A percentile compares a stretch with the other conserved stretches of the same genome.
Conservation (phyloP, 1,139 yeast genomes). For the Suhomyces terraborum region DNA sequence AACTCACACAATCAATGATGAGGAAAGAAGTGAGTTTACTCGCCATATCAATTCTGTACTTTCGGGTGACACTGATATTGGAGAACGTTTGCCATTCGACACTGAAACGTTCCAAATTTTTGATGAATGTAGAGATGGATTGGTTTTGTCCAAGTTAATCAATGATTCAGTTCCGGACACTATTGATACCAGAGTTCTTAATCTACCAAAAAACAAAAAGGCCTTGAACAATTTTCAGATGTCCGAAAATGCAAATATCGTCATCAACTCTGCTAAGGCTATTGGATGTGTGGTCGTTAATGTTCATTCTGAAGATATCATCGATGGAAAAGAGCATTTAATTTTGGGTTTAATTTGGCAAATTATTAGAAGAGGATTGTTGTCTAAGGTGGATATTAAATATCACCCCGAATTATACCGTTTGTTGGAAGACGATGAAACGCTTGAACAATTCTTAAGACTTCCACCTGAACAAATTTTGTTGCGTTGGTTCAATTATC, state of each 20-base stretch:
- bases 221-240: conserved; percentile 91
- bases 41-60: conserved; percentile 92
- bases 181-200: conserved; percentile 95
- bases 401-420: conserved; percentile 96
- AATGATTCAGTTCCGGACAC: conserved; percentile 98
- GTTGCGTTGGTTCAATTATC: conserved; percentile 96
- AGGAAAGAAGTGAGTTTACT: conserved; percentile 93
- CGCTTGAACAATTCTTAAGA: conserved; percentile 92
- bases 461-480: conserved; percentile 97
- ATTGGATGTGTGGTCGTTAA: conserved; percentile 98
- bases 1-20: conserved; percentile 97
- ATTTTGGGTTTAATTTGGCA: conserved; percentile 98
- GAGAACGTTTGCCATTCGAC: conserved; percentile 85
- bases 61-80: conserved; percentile 87
- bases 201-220: conserved; percentile 74
- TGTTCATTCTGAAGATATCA: conserved; percentile 95
- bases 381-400: conserved; percentile 93
- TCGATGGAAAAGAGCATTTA: conserved; percentile 95
- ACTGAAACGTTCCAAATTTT: conserved; percentile 93
- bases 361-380: conserved; percentile 91
- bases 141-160: conserved; percentile 87
- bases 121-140: conserved; percentile 96
- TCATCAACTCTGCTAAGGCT: conserved; percentile 96
- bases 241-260: conserved; percentile 96
- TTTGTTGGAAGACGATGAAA: conserved; percentile 92